Conservation (phyloP, 2,329 filamentous ascomycete species). For the Gaeumannomyces sp. region DNA sequence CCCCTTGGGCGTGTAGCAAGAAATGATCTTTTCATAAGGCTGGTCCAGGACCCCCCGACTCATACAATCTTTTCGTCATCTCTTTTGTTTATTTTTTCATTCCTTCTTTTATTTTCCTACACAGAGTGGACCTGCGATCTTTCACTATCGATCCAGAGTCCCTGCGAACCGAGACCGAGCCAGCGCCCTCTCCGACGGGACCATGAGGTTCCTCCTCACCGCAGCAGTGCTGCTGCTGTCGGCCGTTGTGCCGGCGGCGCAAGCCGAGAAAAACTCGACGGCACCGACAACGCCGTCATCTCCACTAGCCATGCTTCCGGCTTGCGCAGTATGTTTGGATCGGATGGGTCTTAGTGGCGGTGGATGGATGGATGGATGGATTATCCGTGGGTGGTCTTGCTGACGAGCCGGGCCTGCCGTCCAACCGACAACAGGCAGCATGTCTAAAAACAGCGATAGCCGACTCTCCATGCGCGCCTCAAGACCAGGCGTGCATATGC, state of each 20-base stretch:
- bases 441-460: conserved; percentile 3
- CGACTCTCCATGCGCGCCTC: background rate
- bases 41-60: background rate
- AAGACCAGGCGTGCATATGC: conserved; percentile 7
- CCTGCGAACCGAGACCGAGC: background rate
- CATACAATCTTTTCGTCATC: background rate
- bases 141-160: background rate
- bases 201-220: background rate
- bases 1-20: background rate
- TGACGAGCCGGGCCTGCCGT: background rate
- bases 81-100: background rate
- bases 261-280: background rate
- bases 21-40: background rate
- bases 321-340: background rate
- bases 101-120: background rate
- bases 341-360: background rate
- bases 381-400: background rate
- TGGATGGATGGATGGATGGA: background rate
- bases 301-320: background rate
- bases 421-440: background rate
- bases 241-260: background rate
- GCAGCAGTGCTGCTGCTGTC: background rate
- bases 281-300: background rate
- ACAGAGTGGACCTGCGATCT: background rate
- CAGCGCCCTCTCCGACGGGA: too few relatives aligned